Evolutionary conservation across 1,284 basidiomycete species (phyloP), one percentile per base, ranked within the genome.

Genomic region (Bondarzewia mesenterica): DNA sequence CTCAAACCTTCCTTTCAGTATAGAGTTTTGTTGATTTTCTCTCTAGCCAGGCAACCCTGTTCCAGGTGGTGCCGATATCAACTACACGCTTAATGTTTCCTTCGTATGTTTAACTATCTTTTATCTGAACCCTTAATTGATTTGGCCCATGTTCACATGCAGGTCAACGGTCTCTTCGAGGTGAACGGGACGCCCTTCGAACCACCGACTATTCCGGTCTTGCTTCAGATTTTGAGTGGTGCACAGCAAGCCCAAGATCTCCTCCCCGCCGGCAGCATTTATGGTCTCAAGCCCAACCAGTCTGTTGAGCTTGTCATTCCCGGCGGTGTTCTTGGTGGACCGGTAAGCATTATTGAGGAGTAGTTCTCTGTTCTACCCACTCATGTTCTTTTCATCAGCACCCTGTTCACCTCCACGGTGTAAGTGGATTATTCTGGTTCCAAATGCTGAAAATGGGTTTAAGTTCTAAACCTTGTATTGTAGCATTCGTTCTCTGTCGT

Each of bases 391-490:
- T 7, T 20, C n/a, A 12, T 6, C 36, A 65, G 52, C 70, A 72
- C 46, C 70, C 70, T 2, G 57, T 70, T 50, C 70, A 72, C 54
- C 47, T 71, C 44, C 69, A 72, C 48, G 70, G 70, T 1, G 66
- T 67, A 51, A 46, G 39, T 12, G 16, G 7, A 20, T 20, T 41
- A 5, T 23, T 14, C 18, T 6, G 7, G 16, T 12, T 41, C 16
- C 18, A 21, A n/a, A 3, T 44, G n/a, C 20, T 0, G 20, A 10
- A 5, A 29, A 29, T 25, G 12, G 8, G n/a, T 15, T 14, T 23
- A 41, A 14, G 15, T 22, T 6, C 14, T 5, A 26, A 7, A 27
- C 15, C 5, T 7, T 27, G 23, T 15, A n/a, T 12, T 21, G 12
- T 21, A 41, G 26, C 42, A 43, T 16, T 25, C 42, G 8, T 43